Base-by-base conservation (phyloP, 192 early-diverging fungal species). In the Backusella luteola region DNA sequence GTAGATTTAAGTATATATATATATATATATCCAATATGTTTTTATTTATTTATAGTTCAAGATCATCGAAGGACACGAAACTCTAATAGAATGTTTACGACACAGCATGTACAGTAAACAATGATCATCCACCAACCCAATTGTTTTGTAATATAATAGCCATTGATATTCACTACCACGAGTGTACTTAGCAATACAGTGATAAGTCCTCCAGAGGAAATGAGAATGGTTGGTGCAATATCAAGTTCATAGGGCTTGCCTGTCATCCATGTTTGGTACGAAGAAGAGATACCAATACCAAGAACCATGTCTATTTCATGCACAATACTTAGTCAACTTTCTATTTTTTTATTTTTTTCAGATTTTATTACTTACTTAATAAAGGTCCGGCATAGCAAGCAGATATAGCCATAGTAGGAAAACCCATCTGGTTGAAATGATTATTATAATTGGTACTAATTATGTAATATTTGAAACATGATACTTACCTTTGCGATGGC, bases 371-470 rank as follows among this genome's bases (percentile, higher is more conserved):
- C 74, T 81, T 86, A 92, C 90, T 96, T 36, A 99, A 81, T 87
- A 99, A 90, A 19, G 97, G 97, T 19, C 93, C 89, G n/a, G 94
- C 96, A 84, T 94, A 97, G 66, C 97, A 99, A 1, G 97, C 97
- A 23, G 93, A 92, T 34, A 99, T 88, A 0, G 96, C 97, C 96
- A 99, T 99, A 67, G 90, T 91, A 23, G 96, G 95, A 69, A 90
- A 95, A 6, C 96, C 96, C 94, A 94, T 94, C 78, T 87, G 83
- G 8, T 73, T 69, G 15, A 38, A 63, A 63, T 38, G 32, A 29
- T 56, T 38, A 15, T 73, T 19, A 52, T n/a, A 5, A 9, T 53
- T 32, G 42, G 15, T 52, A 34, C 23, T 34, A 59, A 73, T 4
- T 23, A 39, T 63, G 14, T 17, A 32, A 35, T n/a, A 56, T 26